Evolutionary conservation across 306 rosid genomes (phyloP), one percentile per base, ranked within the genome.

Genomic region (Oxytropis ochrocephala): DNA sequence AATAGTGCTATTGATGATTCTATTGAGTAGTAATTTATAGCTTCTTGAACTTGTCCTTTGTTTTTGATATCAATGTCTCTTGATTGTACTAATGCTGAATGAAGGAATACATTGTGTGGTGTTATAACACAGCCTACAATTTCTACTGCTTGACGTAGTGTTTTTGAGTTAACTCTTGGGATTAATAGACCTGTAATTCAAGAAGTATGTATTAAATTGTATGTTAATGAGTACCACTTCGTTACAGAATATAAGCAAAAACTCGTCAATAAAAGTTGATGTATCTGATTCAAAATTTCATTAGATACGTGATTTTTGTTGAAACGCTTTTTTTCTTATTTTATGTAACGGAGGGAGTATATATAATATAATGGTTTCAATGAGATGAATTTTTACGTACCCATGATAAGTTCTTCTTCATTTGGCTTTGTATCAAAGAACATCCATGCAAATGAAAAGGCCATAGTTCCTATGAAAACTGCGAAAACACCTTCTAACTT

Each of bases 11-110:
- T 42, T 9, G 91, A 67, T 12, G 95, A 88, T 70, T 88, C 95
- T 3, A 88, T 88, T 18, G 91, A 51, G 80, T 85, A 88, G 85
- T 88, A 88, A 77, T 84, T 88, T n/a, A 88, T 18, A 38, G 86
- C 86, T 51, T 82, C 86, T 78, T 82, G 83, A 63, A 82, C 91
- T 67, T 79, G 85, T 49, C 75, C 69, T 74, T 86, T 86, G 85
- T 82, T 86, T 0, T 49, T 39, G 39, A 68, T 78, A 43, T 78
- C 81, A 8, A 82, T 71, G 59, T 82, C 73, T 16, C 86, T 70
- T 53, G 86, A 82, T 17, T 82, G 86, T 2, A 82, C 86, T 6
- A 82, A 55, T 1, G 86, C 86, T 7, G 86, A 82, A 49, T 82
- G 86, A 59, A 82, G 81, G 72, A 82, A 82, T 0, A 82, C 86